Conservation (phyloP, 169 alveolate genomes). For the Plasmodium berghei region DNA sequence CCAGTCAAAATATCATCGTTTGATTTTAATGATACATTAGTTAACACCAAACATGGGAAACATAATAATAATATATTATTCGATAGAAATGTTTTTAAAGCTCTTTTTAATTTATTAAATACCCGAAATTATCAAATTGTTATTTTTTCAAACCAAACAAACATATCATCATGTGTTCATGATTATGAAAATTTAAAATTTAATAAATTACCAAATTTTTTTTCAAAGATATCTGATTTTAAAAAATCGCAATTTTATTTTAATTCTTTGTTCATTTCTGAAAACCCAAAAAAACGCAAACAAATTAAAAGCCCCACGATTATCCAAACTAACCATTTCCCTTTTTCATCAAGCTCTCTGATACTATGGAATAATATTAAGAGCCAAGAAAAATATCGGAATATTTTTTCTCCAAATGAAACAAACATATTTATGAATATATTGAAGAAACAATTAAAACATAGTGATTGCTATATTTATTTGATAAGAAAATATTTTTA, state of each 20-base stretch:
- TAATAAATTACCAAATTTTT: slow-evolving; percentile 25
- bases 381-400: background rate
- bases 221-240: slow-evolving; percentile 9
- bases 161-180: slow-evolving; percentile 37
- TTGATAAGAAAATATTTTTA: too few relatives aligned
- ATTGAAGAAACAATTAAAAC: too few relatives aligned
- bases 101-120: background rate
- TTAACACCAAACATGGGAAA: slow-evolving; percentile 3
- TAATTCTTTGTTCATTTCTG: background rate
- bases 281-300: background rate
- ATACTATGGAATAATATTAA: background rate
- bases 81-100: background rate
- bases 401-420: background rate
- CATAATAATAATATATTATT: slow-evolving; percentile 20
- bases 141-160: slow-evolving; percentile 49
- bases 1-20: slow-evolving; percentile 41
- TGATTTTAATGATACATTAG: slow-evolving; percentile 60
- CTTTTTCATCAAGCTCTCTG: background rate
- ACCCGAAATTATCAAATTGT: slow-evolving; percentile 4
- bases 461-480: too few relatives aligned
- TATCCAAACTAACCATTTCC: too few relatives aligned
- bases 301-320: too few relatives aligned
- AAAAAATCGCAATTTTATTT: slow-evolving; percentile 18
- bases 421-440: background rate
- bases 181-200: slow-evolving; percentile 2